Evolutionary conservation across 2,329 filamentous ascomycete species (phyloP), one percentile per base, ranked within the genome.

Genomic region (Colletotrichum tabaci): DNA sequence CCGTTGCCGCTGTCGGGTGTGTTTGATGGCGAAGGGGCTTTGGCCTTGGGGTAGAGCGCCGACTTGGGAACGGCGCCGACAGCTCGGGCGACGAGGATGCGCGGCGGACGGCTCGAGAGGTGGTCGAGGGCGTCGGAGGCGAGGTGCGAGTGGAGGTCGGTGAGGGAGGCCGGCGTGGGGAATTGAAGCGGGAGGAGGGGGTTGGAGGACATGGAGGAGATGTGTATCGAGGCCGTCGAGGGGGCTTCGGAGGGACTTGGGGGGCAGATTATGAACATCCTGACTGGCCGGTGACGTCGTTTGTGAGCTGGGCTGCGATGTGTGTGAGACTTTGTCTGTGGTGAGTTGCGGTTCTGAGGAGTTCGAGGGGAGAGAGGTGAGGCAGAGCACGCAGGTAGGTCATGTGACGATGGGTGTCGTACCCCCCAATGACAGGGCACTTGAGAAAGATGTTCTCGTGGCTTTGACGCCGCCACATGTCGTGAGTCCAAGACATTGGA

Each of bases 131-230:
- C 79, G 65, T 84, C 77, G 40, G 71, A 74, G 30, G 70, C 72
- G 40, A 85, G 73, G 75, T 77, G 83, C 5, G 60, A 67, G 47
- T 74, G 75, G 23, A 83, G 77, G 8, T 76, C 78, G 10, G 61
- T 66, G 40, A 79, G 75, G 56, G 78, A 78, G 18, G 78, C 75
- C 8, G 74, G 61, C 8, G 77, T 80, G 16, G 83, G 82, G 64
- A 84, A 84, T 71, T 85, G 81, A 1, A 80, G 80, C 66, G 83
- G 81, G 55, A 83, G 80, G 30, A 84, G 71, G 15, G 79, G 72
- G 73, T 85, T 84, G 47, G 75, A 70, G 56, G 81, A 77, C 83
- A 84, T 85, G 56, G 83, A 81, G 10, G 75, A 72, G 18, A 84
- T 72, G 71, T 84, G 83, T 63, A 83, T 79, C 42, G 75, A 74